Conservation (phyloP, 2,329 filamentous ascomycete species). For the Microdochium bolleyi region DNA sequence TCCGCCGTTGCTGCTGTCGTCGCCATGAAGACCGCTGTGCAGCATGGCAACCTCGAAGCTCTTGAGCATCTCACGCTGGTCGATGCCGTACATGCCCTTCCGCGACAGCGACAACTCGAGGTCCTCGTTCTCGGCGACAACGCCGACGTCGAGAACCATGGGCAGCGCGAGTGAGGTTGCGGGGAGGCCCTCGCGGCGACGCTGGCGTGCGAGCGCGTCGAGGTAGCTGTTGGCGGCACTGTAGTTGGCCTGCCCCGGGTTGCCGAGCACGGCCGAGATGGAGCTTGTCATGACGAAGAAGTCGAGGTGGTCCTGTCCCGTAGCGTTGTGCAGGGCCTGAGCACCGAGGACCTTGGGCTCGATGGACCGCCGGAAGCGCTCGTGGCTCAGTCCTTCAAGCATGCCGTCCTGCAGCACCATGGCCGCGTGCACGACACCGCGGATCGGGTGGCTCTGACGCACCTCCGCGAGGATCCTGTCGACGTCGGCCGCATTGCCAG, state of each 20-base stretch:
- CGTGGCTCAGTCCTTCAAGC: slow-evolving; percentile 1
- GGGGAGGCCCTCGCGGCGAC: slow-evolving; percentile 14
- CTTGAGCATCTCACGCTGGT: slow-evolving; percentile 14
- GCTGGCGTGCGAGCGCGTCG: slow-evolving; percentile 20
- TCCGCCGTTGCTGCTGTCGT: slow-evolving; percentile 6
- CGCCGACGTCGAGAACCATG: slow-evolving; percentile 26
- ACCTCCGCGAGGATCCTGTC: no score
- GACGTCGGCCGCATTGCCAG: neutral
- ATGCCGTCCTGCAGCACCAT: slow-evolving; percentile 17
- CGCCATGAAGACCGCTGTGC: slow-evolving; percentile 3
- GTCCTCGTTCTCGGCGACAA: slow-evolving; percentile 20
- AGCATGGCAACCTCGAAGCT: slow-evolving; percentile 17
- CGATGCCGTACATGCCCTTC: slow-evolving; percentile 11
- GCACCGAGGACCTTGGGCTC: slow-evolving; percentile 9
- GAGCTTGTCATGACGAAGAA: slow-evolving; percentile 25
- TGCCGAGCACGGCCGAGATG: slow-evolving; percentile 19
- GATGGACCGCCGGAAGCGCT: slow-evolving; percentile 1
- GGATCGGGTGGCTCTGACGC: slow-evolving; percentile 3
- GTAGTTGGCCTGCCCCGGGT: slow-evolving; percentile 25
- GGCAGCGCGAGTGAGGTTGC: slow-evolving; percentile 15
- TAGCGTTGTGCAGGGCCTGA: slow-evolving; percentile 7
- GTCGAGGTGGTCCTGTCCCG: slow-evolving; percentile 16
- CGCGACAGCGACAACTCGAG: slow-evolving; percentile 10
- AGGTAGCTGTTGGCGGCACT: slow-evolving; percentile 26
- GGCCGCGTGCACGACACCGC: slow-evolving; percentile 15